Evolutionary conservation across 2,329 filamentous ascomycete genomes (phyloP).

Genomic region (Apiospora marii): DNA sequence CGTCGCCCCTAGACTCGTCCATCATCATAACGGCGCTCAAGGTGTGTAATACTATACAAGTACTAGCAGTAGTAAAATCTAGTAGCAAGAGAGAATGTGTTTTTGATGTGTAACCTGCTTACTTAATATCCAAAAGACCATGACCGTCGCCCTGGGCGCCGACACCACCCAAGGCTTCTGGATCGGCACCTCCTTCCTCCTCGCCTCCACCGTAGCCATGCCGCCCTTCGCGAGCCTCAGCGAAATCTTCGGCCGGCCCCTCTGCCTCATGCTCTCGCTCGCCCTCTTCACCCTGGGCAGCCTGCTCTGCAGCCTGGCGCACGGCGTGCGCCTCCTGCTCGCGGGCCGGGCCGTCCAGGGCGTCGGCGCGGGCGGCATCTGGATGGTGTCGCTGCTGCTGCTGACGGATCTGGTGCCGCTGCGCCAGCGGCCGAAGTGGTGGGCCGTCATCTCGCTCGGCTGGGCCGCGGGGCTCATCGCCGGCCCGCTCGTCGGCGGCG

Average conservation of each 20-base stretch:
- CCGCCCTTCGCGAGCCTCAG: slow-evolving; percentile 28
- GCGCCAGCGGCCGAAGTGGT: slow-evolving; percentile 51
- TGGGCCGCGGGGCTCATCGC: slow-evolving; percentile 44
- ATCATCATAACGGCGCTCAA: slow-evolving; percentile 29
- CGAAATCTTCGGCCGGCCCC: slow-evolving; percentile 27
- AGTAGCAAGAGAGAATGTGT: neutral
- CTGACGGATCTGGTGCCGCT: slow-evolving; percentile 57
- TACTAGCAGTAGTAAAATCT: neutral
- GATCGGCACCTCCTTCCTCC: slow-evolving; percentile 28
- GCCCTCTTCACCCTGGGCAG: slow-evolving; percentile 27
- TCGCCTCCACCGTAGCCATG: slow-evolving; percentile 28
- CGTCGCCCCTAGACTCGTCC: slow-evolving; percentile 29
- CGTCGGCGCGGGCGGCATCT: slow-evolving; percentile 23
- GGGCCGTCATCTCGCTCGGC: slow-evolving; percentile 39
- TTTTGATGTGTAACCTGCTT: too few species aligned
- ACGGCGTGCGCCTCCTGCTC: slow-evolving; percentile 50
- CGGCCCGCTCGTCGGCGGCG: slow-evolving; percentile 44
- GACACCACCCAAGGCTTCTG: slow-evolving; percentile 28
- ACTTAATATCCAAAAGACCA: neutral
- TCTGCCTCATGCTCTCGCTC: slow-evolving; percentile 22
- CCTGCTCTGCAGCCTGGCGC: slow-evolving; percentile 27
- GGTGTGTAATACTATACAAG: neutral
- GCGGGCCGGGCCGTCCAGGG: slow-evolving; percentile 54
- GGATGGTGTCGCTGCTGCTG: slow-evolving; percentile 35
- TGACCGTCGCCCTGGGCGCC: slow-evolving; percentile 26